Evolutionary conservation across 2,329 filamentous ascomycete species (phyloP).

Genomic region (Clonostachys rosea): DNA sequence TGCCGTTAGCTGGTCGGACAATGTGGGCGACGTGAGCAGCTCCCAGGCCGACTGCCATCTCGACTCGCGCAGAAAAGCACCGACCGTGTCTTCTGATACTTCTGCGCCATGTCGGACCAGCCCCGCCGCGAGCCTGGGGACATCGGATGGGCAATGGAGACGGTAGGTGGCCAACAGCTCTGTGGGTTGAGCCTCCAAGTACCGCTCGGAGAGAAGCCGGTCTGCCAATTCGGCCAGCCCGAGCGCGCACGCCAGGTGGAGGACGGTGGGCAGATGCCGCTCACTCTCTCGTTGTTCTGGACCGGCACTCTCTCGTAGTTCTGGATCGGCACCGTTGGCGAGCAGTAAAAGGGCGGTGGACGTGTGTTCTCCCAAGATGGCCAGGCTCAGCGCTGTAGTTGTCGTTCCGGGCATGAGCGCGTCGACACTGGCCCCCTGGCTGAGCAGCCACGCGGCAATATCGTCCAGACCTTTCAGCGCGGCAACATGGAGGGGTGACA

Average conservation of each 20-base stretch:
- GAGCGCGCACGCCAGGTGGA: neutral
- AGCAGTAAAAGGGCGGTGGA: neutral
- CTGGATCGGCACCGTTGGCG: neutral
- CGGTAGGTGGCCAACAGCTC: neutral
- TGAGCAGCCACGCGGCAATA: neutral
- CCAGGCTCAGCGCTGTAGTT: neutral
- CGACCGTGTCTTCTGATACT: neutral
- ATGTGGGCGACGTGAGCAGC: neutral
- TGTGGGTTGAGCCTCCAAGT: neutral
- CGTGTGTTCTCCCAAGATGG: neutral
- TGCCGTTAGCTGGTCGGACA: neutral
- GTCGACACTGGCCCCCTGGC: neutral
- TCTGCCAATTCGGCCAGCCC: neutral
- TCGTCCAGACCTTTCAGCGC: neutral
- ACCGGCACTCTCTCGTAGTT: neutral
- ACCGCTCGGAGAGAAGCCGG: neutral
- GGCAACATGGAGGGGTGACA: neutral
- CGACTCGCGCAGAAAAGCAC: neutral
- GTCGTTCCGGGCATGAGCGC: neutral
- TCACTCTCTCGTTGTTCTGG: neutral
- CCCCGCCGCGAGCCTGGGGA: neutral
- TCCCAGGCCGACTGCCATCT: constrained; percentile 1
- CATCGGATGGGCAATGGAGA: neutral
- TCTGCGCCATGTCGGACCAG: neutral
- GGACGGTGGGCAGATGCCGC: neutral